Evolutionary conservation across 495 filamentous ascomycete genomes (phyloP), one percentile per base, ranked within the genome.

Genomic region (Penicillium subrubescens): DNA sequence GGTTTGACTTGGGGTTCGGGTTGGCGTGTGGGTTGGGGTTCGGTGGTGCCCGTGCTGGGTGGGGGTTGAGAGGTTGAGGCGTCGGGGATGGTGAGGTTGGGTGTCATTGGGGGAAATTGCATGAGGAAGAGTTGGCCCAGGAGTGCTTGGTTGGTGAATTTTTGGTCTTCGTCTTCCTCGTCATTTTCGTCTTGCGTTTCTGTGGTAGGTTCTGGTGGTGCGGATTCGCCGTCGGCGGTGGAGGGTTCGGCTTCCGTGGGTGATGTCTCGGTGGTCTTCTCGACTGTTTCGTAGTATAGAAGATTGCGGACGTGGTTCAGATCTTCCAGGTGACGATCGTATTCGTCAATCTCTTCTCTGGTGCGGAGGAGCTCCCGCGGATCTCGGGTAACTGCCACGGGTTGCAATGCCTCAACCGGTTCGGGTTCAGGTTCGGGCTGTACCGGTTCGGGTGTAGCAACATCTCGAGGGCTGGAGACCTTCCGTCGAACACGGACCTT

Each of bases 71-170:
- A 27, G 25, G 60, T 39, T 12, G 61, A 54, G 33, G 62, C 59
- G 12, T 67, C 72, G 7, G 78, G 71, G 15, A 81, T 60, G 27
- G 72, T 64, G 54, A 87, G 78, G 59, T 78, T 81, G 55, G 84
- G 84, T 0, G 84, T 79, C 67, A 85, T 77, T 3, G 84, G 84
- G 10, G 84, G 84, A 68, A 87, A 82, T 66, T 87, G 84, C 71
- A 87, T 81, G 21, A 86, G 71, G 71, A 83, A 86, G 29, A 84
- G 71, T 41, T 79, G 75, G 25, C 82, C 80, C 19, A 79, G 67
- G 37, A 67, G 68, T 7, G 64, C 76, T 73, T 59, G 77, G 70
- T 55, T 75, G 67, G 56, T 57, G 46, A 6, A 51, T 23, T 43
- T 77, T 12, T 65, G 54, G 21, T 71, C 67, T 8, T 69, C 51